Conservation (phyloP, 352 stramenopile species). For the Plasmopara halstedii region DNA sequence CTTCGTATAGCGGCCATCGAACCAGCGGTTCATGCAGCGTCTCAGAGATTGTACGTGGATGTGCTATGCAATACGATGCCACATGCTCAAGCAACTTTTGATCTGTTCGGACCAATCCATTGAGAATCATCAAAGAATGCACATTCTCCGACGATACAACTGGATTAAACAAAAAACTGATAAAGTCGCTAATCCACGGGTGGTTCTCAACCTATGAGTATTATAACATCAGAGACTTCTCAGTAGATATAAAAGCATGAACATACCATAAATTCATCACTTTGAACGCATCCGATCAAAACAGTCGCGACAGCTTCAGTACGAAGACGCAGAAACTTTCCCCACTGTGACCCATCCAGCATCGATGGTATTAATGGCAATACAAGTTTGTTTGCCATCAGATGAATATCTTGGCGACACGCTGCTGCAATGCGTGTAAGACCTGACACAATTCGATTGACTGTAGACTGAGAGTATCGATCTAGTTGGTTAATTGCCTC, state of each 20-base stretch:
- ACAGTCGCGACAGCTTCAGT: constrained; percentile 44
- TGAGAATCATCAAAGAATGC: constrained; percentile 42
- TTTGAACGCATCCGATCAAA: constrained; percentile 30
- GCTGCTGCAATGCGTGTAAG: constrained; percentile 42
- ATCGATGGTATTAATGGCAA: constrained; percentile 34
- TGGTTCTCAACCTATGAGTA: constrained; percentile 26
- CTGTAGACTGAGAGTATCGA: constrained; percentile 68
- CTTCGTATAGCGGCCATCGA: constrained; percentile 56
- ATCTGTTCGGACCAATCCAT: constrained; percentile 23
- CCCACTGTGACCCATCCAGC: constrained; percentile 41
- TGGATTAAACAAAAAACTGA: constrained; percentile 33
- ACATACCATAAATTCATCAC: constrained; percentile 34
- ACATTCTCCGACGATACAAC: constrained; percentile 41
- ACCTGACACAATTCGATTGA: constrained; percentile 44
- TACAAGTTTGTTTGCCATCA: constrained; percentile 40
- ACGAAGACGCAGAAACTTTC: constrained; percentile 36
- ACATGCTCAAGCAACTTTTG: constrained; percentile 30
- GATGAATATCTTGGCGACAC: constrained; percentile 29
- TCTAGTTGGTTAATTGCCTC: constrained; percentile 51
- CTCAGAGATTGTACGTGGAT: constrained; percentile 29
- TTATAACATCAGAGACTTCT: neutral
- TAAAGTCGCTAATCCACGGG: constrained; percentile 37
- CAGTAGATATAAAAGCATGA: neutral
- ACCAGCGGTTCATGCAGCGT: constrained; percentile 38
- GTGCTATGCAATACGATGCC: constrained; percentile 28